phyloP scores from a whole-genome alignment of 306 rosid genomes.

The Acacia confusa region DNA sequence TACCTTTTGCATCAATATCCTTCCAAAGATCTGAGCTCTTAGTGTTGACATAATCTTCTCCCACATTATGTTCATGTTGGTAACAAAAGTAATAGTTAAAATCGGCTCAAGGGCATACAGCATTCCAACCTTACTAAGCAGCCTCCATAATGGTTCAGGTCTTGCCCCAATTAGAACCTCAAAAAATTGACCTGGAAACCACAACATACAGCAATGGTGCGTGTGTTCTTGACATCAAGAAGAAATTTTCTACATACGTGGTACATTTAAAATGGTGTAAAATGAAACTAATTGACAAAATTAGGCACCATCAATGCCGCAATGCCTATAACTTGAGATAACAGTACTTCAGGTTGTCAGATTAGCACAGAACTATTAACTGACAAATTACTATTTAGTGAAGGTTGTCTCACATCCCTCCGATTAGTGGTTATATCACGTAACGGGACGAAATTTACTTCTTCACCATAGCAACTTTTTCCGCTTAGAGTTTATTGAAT shows the following conservation, averaged over 20 bases:
- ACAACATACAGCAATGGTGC: constrained; percentile 10
- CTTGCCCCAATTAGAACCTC: constrained; percentile 82
- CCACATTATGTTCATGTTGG: constrained; percentile 84
- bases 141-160: constrained; percentile 81
- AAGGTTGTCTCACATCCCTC: background rate
- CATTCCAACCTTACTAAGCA: constrained; percentile 77
- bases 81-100: constrained; percentile 72
- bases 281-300: constrained; percentile 8
- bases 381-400: background rate
- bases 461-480: background rate
- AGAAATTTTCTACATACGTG: background rate
- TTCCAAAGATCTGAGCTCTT: constrained; percentile 87
- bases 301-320: background rate
- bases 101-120: constrained; percentile 92
- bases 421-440: background rate
- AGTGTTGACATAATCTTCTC: constrained; percentile 90
- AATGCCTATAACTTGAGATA: background rate
- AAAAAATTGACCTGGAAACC: constrained; percentile 73
- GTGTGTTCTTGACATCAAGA: background rate
- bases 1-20: constrained; percentile 91
- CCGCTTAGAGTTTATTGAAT: background rate
- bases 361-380: background rate
- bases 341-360: background rate
- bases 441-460: too few species aligned
- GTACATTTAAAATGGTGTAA: background rate